Conservation (phyloP, 1,284 basidiomycete genomes). For the Vanrija sp. region DNA sequence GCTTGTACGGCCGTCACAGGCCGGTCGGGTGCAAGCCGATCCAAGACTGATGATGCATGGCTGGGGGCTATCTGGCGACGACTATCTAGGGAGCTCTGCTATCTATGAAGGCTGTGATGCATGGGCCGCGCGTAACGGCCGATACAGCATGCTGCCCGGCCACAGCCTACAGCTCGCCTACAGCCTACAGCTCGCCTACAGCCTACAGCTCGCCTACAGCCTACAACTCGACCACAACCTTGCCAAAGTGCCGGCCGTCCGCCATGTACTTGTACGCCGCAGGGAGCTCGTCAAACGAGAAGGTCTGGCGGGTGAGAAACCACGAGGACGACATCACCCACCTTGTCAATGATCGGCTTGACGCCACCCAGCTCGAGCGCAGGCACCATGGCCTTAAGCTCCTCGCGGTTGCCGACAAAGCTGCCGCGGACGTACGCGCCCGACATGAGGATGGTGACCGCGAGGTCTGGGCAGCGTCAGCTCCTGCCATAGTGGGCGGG, state of each 20-base stretch:
- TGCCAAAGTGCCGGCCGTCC: conserved; percentile 41
- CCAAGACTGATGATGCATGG: too few relatives aligned
- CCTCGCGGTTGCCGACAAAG: conserved; percentile 48
- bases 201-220: too few relatives aligned
- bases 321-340: conserved; percentile 7
- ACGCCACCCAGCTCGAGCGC: conserved; percentile 44
- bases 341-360: conserved; percentile 50
- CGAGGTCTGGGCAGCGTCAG: conserved; percentile 22
- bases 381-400: conserved; percentile 46
- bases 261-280: conserved; percentile 49
- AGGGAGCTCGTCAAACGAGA: conserved; percentile 45
- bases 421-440: conserved; percentile 45
- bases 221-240: conserved; percentile 36
- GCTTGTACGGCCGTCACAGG: too few relatives aligned
- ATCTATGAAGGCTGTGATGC: too few relatives aligned
- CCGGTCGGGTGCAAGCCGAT: not conserved
- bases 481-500: not conserved
- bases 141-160: not conserved
- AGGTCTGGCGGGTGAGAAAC: conserved; percentile 18
- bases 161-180: not conserved
- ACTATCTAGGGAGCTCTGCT: too few relatives aligned
- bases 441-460: conserved; percentile 30
- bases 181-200: conserved; percentile 26
- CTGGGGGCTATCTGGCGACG: too few relatives aligned
- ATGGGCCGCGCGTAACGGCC: not conserved